Evolutionary conservation across 2,329 filamentous ascomycete species (phyloP).

Genomic region (Phaeophleospora eucalypticola): DNA sequence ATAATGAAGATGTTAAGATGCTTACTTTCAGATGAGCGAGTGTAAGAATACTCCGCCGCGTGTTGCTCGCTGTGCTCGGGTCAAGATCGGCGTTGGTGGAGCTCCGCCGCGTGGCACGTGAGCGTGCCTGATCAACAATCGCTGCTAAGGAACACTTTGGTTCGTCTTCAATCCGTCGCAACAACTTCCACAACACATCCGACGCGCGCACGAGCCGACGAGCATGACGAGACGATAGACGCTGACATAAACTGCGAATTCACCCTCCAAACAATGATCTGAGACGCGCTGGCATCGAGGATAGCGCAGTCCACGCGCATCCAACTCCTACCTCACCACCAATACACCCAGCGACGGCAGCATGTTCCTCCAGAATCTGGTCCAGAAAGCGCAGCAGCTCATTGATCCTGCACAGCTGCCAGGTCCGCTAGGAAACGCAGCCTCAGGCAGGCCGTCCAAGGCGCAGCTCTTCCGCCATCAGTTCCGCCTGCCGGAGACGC

Average conservation of each 20-base stretch:
- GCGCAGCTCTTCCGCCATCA: slow-evolving; percentile 90
- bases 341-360: slow-evolving; percentile 12
- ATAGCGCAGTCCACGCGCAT: neutral
- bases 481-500: slow-evolving; percentile 88
- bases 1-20: too few relatives aligned
- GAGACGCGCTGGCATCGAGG: neutral
- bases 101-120: too few relatives aligned
- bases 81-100: too few relatives aligned
- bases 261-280: neutral
- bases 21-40: too few relatives aligned
- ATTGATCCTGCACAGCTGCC: slow-evolving; percentile 80
- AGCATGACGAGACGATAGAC: too few relatives aligned
- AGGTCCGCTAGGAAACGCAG: slow-evolving; percentile 53
- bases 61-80: too few relatives aligned
- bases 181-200: neutral
- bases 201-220: slow-evolving; percentile 1
- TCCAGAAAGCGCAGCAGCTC: slow-evolving; percentile 81
- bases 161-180: too few relatives aligned
- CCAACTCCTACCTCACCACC: neutral
- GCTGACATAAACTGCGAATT: slow-evolving; percentile 6
- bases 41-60: too few relatives aligned
- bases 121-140: too few relatives aligned
- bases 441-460: slow-evolving; percentile 83
- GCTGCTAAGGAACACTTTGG: too few relatives aligned
- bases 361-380: slow-evolving; percentile 72